A percentile compares a stretch with the other conserved stretches of the same genome.
Evolutionary conservation across 345 rosid species (phyloP).

Genomic region (Acer yangbiense): DNA sequence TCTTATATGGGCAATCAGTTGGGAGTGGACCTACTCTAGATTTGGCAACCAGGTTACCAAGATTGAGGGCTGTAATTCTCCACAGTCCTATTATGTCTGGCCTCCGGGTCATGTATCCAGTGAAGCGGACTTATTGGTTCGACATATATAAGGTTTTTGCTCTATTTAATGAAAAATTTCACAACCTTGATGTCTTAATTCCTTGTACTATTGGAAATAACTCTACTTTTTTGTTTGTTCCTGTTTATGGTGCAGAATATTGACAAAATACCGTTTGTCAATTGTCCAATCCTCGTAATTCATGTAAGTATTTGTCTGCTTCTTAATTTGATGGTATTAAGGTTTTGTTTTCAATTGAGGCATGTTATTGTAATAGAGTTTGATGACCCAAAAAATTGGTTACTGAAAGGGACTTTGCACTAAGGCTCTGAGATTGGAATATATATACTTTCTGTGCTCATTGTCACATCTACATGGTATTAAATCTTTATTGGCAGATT

Average conservation of each 20-base stretch:
- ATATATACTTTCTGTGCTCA: too few species aligned
- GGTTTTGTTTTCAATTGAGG: not conserved
- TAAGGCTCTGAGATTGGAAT: too few species aligned
- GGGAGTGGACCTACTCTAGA: conserved; percentile 97
- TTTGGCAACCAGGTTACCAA: conserved; percentile 67
- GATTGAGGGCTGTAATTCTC: conserved; percentile 86
- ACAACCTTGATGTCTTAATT: not conserved
- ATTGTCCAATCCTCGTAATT: conserved; percentile 78
- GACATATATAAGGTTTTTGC: conserved; percentile 80
- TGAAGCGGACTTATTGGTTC: conserved; percentile 90
- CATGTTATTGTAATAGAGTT: too few species aligned
- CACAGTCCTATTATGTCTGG: conserved; percentile 95
- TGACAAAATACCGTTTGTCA: conserved; percentile 76
- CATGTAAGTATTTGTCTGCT: conserved; percentile 52
- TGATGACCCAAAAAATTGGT: too few species aligned
- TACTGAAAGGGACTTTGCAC: too few species aligned
- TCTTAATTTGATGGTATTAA: conserved; percentile 6
- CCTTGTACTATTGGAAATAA: not conserved
- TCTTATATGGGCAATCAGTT: conserved; percentile 91
- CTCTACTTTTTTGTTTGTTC: conserved; percentile 17
- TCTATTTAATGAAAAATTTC: not conserved
- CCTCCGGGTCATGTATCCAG: conserved; percentile 90
- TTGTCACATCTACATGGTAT: too few species aligned
- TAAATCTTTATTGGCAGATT: too few species aligned
- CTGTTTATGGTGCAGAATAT: conserved; percentile 62